A percentile compares a stretch with the other conserved stretches of the same genome.
Conservation (phyloP, 768 basidiomycete species). For the Saitozyma podzolica region DNA sequence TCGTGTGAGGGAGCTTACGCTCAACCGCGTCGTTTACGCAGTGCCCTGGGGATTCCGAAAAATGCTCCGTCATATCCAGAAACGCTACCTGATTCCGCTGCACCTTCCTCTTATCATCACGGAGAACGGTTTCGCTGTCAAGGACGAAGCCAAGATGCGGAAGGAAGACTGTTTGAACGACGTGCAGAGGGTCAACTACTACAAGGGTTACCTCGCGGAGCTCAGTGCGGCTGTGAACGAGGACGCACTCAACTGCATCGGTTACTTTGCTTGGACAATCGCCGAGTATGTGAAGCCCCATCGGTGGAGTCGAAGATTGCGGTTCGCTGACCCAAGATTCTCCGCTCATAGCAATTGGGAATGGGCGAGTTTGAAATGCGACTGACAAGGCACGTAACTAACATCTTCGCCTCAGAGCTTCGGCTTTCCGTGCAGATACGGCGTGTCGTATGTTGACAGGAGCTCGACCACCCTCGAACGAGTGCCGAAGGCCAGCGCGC, state of each 20-base stretch:
- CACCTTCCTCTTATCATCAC: slow-evolving; percentile 30
- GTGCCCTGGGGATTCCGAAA: slow-evolving; percentile 46
- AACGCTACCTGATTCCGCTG: slow-evolving; percentile 19
- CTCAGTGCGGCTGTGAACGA: slow-evolving; percentile 27
- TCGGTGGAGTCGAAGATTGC: too few relatives aligned
- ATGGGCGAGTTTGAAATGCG: too few relatives aligned
- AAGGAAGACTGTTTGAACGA: slow-evolving; percentile 28
- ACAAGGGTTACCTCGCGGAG: slow-evolving; percentile 24
- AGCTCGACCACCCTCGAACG: too few relatives aligned
- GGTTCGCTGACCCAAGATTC: too few relatives aligned
- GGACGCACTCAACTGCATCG: slow-evolving; percentile 25
- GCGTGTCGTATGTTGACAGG: too few relatives aligned
- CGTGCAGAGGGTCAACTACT: slow-evolving; percentile 29
- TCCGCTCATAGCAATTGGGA: too few relatives aligned
- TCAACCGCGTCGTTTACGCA: not conserved
- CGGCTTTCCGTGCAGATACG: too few relatives aligned
- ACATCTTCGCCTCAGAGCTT: too few relatives aligned
- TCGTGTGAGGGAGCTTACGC: too few relatives aligned
- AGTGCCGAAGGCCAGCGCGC: too few relatives aligned
- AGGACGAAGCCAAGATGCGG: slow-evolving; percentile 17
- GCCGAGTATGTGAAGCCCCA: slow-evolving; percentile 14
- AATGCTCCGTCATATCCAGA: slow-evolving; percentile 25
- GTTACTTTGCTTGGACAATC: slow-evolving; percentile 38
- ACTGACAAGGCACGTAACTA: too few relatives aligned
- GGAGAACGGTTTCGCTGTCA: slow-evolving; percentile 33